Base-by-base conservation (phyloP, 345 rosid genomes). In the Psidium friedrichsthalianum region DNA sequence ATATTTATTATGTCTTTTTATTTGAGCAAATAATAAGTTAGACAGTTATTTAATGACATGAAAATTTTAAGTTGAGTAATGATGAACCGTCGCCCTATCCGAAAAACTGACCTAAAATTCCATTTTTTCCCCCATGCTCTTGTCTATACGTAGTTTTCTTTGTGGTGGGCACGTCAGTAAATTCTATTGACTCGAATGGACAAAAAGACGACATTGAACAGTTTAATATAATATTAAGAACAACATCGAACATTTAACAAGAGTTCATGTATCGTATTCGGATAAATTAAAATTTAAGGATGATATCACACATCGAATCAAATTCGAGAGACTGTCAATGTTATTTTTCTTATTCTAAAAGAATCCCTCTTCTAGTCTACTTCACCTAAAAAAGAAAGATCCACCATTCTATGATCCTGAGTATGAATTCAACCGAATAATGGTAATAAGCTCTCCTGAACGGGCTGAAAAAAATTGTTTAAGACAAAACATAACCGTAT, bases 11-110 rank as follows among this genome's bases (percentile, higher is more conserved):
- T 36, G 3, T 32, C 1, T 29, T 16, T 29, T 29, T 3, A 61
- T 61, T 29, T 61, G 22, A 29, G 32, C 76, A 16, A 29, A 64
- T 2, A 20, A 3, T 9, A 18, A 69, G 0, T 69, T 18, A 4
- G 2, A 1, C 3, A 20, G 52, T 18, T 69, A 69, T 36, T 20
- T 69, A 10, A 69, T 36, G 5, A 36, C 25, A 11, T 36, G 6
- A 36, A 8, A 21, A 9, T 36, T 36, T 18, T 9, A 5, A 0
- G 21, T 0, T 9, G 0, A 0, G 0, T 69, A 20, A 18, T 2
- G 25, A 69, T 5, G 10, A 0, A 69, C 18, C 2, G 0, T 27
- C 6, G 5, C 1, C 0, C 18, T 8, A 1, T 8, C 5, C 1
- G 3, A 32, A 16, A 1, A 8, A 2, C 1, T 8, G 3, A 4